These are phyloP conservation scores for Candida germanica DNA, from an alignment of 805 yeast genomes.

Conservation along the genomic window DNA sequence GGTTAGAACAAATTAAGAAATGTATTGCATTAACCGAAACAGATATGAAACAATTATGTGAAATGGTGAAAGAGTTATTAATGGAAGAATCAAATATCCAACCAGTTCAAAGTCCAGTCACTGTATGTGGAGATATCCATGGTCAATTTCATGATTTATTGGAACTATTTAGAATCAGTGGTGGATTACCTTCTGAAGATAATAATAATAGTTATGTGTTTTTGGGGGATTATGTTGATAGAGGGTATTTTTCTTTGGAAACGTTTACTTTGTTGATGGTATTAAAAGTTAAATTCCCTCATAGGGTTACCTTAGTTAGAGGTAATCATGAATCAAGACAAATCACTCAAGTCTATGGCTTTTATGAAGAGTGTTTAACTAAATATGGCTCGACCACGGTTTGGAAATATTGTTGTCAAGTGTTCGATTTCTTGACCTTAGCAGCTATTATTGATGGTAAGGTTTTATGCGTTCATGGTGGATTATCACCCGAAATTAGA, in stretches of 20 bases:
- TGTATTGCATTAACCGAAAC: conserved; percentile 86
- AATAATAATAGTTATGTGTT: conserved; percentile 56
- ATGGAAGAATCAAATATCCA: conserved; percentile 97
- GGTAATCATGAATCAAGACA: conserved; percentile 98
- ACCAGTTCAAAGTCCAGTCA: conserved; percentile 90
- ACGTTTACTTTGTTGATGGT: conserved; percentile 94
- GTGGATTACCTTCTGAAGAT: conserved; percentile 81
- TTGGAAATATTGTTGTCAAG: conserved; percentile 96
- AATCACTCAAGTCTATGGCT: conserved; percentile 98
- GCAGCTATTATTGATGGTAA: conserved; percentile 96
- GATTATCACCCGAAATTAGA: conserved; percentile 93
- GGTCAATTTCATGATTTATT: conserved; percentile 95
- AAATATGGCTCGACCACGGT: conserved; percentile 94
- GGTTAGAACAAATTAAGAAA: conserved; percentile 91
- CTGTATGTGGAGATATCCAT: conserved; percentile 96
- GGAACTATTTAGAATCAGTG: conserved; percentile 85
- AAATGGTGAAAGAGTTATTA: conserved; percentile 85
- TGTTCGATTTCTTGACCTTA: conserved; percentile 86
- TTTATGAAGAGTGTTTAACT: conserved; percentile 91
- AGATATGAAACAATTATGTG: conserved; percentile 96
- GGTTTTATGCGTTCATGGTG: conserved; percentile 95
- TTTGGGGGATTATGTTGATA: conserved; percentile 93
- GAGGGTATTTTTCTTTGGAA: conserved; percentile 95
- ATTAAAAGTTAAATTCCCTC: conserved; percentile 83
- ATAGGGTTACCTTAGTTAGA: conserved; percentile 82